Evolutionary conservation across 2,329 filamentous ascomycete genomes (phyloP).

Genomic region (Venturia asperata): DNA sequence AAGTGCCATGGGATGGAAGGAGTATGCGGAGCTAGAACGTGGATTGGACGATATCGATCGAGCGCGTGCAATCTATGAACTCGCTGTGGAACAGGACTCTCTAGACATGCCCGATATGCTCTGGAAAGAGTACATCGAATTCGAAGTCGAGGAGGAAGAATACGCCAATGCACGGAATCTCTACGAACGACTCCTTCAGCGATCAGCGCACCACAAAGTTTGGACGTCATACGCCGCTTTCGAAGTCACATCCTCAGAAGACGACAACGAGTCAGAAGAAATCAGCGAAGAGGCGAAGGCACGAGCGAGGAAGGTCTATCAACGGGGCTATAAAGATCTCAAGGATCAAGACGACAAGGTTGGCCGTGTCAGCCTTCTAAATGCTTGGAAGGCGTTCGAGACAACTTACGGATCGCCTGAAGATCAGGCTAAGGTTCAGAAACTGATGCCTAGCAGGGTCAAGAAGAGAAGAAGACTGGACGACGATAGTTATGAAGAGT

Average conservation of each 20-base stretch:
- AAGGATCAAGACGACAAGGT: constrained; percentile 87
- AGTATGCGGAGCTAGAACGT: constrained; percentile 87
- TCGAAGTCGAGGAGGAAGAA: constrained; percentile 91
- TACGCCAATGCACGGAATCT: constrained; percentile 73
- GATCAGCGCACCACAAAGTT: constrained; percentile 98
- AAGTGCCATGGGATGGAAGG: constrained; percentile 92
- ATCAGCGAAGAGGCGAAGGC: constrained; percentile 78
- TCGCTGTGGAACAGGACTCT: constrained; percentile 72
- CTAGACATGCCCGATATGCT: constrained; percentile 96
- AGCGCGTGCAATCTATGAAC: constrained; percentile 82
- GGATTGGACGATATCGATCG: constrained; percentile 85
- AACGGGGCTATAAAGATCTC: constrained; percentile 77
- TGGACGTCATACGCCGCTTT: constrained; percentile 99
- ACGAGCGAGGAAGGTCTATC: constrained; percentile 75
- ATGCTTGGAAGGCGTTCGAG: constrained; percentile 90
- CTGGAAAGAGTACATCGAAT: constrained; percentile 98
- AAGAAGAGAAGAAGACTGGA: constrained; percentile 90
- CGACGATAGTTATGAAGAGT: constrained; percentile 92
- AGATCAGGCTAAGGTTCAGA: constrained; percentile 76
- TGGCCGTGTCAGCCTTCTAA: constrained; percentile 84
- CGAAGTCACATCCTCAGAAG: constrained; percentile 65
- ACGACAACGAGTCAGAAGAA: constrained; percentile 50
- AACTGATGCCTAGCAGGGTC: constrained; percentile 86
- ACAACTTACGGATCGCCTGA: constrained; percentile 67
- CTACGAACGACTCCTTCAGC: constrained; percentile 84